Conservation (phyloP, 2,329 filamentous ascomycete species). For the Emmonsiellopsis sp. region DNA sequence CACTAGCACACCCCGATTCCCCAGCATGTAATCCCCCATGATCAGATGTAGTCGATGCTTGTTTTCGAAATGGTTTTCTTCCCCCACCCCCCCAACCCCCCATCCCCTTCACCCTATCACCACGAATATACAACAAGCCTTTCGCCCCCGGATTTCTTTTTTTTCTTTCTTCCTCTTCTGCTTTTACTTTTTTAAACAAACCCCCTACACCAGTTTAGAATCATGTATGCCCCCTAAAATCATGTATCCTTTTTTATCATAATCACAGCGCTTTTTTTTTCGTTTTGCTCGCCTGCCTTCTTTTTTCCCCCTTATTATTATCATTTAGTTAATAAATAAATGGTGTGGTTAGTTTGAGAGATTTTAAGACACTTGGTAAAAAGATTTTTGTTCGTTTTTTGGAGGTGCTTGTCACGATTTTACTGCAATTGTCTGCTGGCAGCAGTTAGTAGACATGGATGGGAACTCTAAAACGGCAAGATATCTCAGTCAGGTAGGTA, state of each 20-base stretch:
- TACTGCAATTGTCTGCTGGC: not conserved
- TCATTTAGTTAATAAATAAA: not conserved
- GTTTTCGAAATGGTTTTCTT: conserved; percentile 13
- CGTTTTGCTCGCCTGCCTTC: not conserved
- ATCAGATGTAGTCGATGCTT: conserved; percentile 9
- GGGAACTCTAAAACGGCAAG: no score
- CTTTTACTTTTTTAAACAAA: conserved; percentile 7
- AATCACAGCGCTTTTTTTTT: conserved; percentile 6
- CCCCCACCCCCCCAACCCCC: conserved; percentile 1
- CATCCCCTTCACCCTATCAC: not conserved
- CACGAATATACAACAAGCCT: not conserved
- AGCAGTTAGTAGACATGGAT: not conserved
- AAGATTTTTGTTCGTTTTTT: not conserved
- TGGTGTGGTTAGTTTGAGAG: not conserved
- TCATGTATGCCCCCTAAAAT: conserved; percentile 32
- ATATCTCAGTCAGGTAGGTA: no score
- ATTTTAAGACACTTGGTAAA: not conserved
- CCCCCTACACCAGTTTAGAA: conserved; percentile 19
- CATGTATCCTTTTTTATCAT: conserved; percentile 28
- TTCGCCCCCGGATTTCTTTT: conserved; percentile 2
- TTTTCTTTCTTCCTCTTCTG: conserved; percentile 14
- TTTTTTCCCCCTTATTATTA: not conserved
- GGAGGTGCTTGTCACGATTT: not conserved
- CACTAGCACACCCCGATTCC: not conserved
- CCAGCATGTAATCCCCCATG: not conserved